Evolutionary conservation across 1,284 basidiomycete species (phyloP), one percentile per base, ranked within the genome.

Genomic region (Cronartium ribicola): DNA sequence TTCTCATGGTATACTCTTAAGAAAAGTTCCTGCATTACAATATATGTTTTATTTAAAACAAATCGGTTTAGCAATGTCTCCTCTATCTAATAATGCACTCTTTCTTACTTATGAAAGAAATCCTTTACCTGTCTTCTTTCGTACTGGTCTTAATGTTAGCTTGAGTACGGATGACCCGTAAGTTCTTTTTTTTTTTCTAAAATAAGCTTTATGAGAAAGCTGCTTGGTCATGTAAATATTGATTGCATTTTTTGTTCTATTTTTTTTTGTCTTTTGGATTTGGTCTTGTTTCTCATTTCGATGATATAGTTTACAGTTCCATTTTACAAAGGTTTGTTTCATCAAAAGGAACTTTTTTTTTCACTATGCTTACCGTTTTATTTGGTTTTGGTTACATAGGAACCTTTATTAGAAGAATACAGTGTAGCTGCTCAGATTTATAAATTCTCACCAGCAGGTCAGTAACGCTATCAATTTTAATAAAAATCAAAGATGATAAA

Each of bases 91-190:
- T 82, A 99, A 99, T 79, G 94, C 96, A 0, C 84, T 99, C 55
- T 98, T 98, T 85, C 84, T 98, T 79, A 90, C 91, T 5, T 98
- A 98, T 80, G 96, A 99, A 82, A 86, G 96, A 65, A 98, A 99
- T 80, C 96, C 96, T 0, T 87, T 98, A 76, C 94, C 94, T 6
- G 91, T 94, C 79, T 99, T 96, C 82, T 97, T 98, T 87, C 90
- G 93, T 80, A 89, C 90, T 0, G 96, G 96, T 29, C 84, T 99
- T 79, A 98, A 98, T 80, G 94, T 99, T 75, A 94, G 92, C 80
- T 84, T 99, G 81, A 95, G 92, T 77, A 98, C 96, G 2, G 95
- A 98, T 82, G 92, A 95, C 81, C 94, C 94, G 14, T 80, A 84
- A 48, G 74, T 75, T 13, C 59, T 64, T 3, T 43, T 14, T 57